phyloP scores from a whole-genome alignment of 1,284 basidiomycete genomes.

The Blastosporella zonata region DNA sequence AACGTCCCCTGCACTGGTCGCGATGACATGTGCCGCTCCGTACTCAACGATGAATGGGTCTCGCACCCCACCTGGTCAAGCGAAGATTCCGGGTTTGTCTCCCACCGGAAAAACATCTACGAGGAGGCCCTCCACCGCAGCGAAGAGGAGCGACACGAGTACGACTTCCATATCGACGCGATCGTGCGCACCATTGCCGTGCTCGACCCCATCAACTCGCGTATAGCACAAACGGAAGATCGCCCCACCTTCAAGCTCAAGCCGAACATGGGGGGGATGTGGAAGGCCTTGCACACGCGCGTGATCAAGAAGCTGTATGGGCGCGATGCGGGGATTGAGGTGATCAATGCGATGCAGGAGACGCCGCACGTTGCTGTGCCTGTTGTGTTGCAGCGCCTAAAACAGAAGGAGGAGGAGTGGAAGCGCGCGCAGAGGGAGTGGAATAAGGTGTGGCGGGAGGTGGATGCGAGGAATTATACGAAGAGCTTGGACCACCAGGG shows the following conservation, averaged over 20 bases:
- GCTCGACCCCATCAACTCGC: slow-evolving; percentile 90
- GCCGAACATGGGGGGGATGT: slow-evolving; percentile 85
- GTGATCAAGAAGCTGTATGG: slow-evolving; percentile 99
- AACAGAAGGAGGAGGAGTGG: slow-evolving; percentile 99
- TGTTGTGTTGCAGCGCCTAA: slow-evolving; percentile 87
- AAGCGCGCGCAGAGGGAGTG: slow-evolving; percentile 98
- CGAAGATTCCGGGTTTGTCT: slow-evolving; percentile 88
- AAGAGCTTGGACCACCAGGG: slow-evolving; percentile 94
- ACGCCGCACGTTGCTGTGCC: slow-evolving; percentile 91
- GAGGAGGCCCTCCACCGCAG: slow-evolving; percentile 97
- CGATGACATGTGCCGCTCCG: slow-evolving; percentile 95
- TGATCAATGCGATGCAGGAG: slow-evolving; percentile 91
- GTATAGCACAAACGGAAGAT: slow-evolving; percentile 89
- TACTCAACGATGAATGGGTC: slow-evolving; percentile 96
- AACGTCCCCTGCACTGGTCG: slow-evolving; percentile 90
- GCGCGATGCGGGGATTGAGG: slow-evolving; percentile 81
- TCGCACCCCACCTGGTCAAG: slow-evolving; percentile 95
- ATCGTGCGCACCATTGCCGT: slow-evolving; percentile 89
- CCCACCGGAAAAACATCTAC: slow-evolving; percentile 93
- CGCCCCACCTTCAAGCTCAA: slow-evolving; percentile 85
- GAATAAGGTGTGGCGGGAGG: slow-evolving; percentile 99
- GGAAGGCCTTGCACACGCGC: slow-evolving; percentile 91
- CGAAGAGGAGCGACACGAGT: slow-evolving; percentile 98
- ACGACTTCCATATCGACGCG: slow-evolving; percentile 99
- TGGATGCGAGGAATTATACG: slow-evolving; percentile 91